Base-by-base conservation (phyloP, 306 rosid species). In the Potentilla sterilis region DNA sequence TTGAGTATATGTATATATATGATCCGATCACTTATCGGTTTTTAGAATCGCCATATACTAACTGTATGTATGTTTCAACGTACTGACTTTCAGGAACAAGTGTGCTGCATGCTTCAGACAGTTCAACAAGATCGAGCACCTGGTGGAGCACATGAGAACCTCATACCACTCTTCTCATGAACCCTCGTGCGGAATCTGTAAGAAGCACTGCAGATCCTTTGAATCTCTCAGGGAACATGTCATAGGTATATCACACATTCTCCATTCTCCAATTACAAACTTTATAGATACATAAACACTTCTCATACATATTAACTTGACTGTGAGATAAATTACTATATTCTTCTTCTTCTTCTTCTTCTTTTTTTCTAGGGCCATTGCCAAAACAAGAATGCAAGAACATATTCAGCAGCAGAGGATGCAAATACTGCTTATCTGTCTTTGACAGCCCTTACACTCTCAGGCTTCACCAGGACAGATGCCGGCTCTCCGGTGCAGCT, bases 181-280 rank as follows among this genome's bases (percentile, higher is more conserved):
- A 85, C 98, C 99, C 77, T 72, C 76, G 11, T 96, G 99, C 49
- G 92, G 91, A n/a, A 77, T 96, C 79, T 96, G 99, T 77, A 80
- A 75, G 80, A 96, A 96, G 79, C 99, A 92, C 72, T 92, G 99
- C 89, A 88, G 97, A 80, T 96, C 92, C 57, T 87, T 92, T 76
- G 99, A 96, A 78, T 96, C 99, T 68, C 89, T 96, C 8, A 84
- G 98, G 80, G 99, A 92, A 85, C 99, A 96, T 81, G 91, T 96
- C 62, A 88, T 87, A 48, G 99, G 99, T 92, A 88, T 2, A 57
- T 4, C 9, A n/a, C 3, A 2, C 2, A 37, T 37, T 37, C 40
- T 37, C 40, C 5, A 37, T 2, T 59, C 38, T 32, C 67, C 14
- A 61, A 32, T 61, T 5, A 61, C 67, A 22, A 22, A 57, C 35